phyloP scores from a whole-genome alignment of 345 rosid genomes.

The Odontarrhena argentea region DNA sequence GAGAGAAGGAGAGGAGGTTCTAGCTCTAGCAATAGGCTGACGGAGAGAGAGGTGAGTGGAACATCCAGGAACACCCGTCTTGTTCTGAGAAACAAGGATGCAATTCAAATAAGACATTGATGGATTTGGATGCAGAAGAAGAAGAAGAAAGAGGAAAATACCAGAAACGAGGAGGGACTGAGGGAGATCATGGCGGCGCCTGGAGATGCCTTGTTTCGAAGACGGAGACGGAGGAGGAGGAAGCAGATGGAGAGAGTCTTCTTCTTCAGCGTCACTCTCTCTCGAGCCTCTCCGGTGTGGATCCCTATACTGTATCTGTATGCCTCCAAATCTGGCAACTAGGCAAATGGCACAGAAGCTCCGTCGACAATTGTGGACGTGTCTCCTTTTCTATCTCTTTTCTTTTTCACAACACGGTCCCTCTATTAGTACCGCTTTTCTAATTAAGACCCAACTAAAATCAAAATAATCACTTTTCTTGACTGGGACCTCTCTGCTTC shows the following conservation, averaged over 20 bases:
- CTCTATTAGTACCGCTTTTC: conserved; percentile 16
- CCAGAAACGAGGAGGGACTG: conserved; percentile 54
- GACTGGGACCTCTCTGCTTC: conserved; percentile 6
- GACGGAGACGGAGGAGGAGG: conserved; percentile 19
- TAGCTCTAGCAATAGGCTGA: conserved; percentile 35
- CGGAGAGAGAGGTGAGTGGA: conserved; percentile 45
- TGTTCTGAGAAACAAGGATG: conserved; percentile 44
- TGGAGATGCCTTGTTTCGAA: conserved; percentile 25
- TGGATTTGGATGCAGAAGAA: not conserved
- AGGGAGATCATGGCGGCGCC: conserved; percentile 51
- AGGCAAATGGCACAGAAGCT: conserved; percentile 30
- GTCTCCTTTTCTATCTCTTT: conserved; percentile 32
- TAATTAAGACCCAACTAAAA: not conserved
- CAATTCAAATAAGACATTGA: conserved; percentile 14
- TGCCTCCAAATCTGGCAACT: conserved; percentile 26
- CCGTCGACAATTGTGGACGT: conserved; percentile 38
- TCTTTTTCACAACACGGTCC: conserved; percentile 20
- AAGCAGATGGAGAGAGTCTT: conserved; percentile 30
- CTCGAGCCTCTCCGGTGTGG: conserved; percentile 1
- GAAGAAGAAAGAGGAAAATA: conserved; percentile 29
- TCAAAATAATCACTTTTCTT: not conserved
- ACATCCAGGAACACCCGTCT: conserved; percentile 48
- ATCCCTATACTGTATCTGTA: not conserved
- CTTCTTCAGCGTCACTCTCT: not conserved
- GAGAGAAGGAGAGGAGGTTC: conserved; percentile 37